phyloP scores from a whole-genome alignment of 495 filamentous ascomycete species.

The Chaetomium fimeti region DNA sequence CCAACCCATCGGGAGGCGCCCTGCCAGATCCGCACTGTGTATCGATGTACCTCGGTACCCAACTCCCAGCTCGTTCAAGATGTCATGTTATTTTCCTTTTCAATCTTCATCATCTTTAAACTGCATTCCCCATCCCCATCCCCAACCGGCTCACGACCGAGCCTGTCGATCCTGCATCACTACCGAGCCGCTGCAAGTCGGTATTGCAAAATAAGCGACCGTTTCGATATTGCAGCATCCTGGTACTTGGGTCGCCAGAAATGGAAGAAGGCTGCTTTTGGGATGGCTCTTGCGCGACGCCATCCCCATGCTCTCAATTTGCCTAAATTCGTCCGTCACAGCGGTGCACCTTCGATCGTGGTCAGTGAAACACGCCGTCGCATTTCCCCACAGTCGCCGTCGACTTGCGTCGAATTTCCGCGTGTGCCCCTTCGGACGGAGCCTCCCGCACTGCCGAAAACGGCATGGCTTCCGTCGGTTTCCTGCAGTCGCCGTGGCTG shows the following conservation, averaged over 20 bases:
- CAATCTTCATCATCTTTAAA: neutral
- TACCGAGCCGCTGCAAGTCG: conserved; percentile 29
- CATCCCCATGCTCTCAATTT: conserved; percentile 9
- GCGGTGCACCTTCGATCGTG: neutral
- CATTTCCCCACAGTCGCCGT: conserved; percentile 24
- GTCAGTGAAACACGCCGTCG: conserved; percentile 20
- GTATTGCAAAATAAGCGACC: conserved; percentile 20
- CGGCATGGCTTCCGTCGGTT: conserved; percentile 7
- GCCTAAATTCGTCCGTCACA: conserved; percentile 17
- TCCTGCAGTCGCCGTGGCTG: too few species aligned
- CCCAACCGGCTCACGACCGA: neutral
- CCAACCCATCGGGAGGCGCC: too few species aligned
- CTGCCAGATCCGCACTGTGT: too few species aligned
- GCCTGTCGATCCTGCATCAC: neutral
- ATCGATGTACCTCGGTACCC: too few species aligned
- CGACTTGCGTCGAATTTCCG: neutral
- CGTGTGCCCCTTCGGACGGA: conserved; percentile 20
- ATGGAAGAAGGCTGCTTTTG: neutral
- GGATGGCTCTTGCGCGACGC: too few species aligned
- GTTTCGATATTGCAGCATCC: conserved; percentile 31
- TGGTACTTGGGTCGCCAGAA: conserved; percentile 22
- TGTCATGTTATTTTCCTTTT: neutral
- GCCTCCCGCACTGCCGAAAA: conserved; percentile 18
- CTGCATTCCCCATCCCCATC: neutral
- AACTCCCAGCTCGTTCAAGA: too few species aligned